These are phyloP conservation scores for Saccharomycopsis malanga DNA, from an alignment of 805 yeast species.

Conservation along the genomic window DNA sequence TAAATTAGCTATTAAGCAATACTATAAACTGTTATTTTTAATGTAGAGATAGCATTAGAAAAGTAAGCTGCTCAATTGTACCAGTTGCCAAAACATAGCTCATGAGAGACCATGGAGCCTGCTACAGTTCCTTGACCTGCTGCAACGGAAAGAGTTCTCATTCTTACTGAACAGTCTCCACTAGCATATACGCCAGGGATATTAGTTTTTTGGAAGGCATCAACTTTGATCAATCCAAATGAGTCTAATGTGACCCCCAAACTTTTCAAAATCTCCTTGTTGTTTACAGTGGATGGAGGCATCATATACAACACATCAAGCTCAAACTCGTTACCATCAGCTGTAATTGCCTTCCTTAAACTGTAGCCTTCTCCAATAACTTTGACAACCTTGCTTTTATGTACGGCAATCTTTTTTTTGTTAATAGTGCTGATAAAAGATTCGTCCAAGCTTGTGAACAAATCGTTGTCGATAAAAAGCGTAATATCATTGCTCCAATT, in stretches of 20 bases:
- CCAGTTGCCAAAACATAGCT: too few relatives aligned
- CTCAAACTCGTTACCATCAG: background rate
- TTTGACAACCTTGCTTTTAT: background rate
- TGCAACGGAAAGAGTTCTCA: background rate
- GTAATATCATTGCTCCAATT: constrained; percentile 21
- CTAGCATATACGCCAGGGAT: background rate
- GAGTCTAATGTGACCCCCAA: constrained; percentile 12
- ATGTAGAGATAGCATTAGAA: too few relatives aligned
- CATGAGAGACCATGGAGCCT: background rate
- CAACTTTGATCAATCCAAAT: constrained; percentile 11
- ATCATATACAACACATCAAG: constrained; percentile 9
- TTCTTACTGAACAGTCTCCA: background rate
- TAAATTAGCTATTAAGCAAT: too few relatives aligned
- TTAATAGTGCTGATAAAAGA: background rate
- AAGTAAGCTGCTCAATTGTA: too few relatives aligned
- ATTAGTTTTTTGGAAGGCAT: background rate
- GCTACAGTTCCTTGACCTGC: background rate
- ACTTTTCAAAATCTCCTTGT: background rate
- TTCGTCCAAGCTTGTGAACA: background rate
- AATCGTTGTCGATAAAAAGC: constrained; percentile 2
- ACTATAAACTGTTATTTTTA: too few relatives aligned
- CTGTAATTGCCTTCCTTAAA: background rate
- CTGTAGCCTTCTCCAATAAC: background rate
- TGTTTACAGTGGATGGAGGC: background rate
- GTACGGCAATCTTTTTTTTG: background rate